These are phyloP conservation scores for Teratosphaeria nubilosa DNA, from an alignment of 2,329 filamentous ascomycete species.

Conservation along the genomic window DNA sequence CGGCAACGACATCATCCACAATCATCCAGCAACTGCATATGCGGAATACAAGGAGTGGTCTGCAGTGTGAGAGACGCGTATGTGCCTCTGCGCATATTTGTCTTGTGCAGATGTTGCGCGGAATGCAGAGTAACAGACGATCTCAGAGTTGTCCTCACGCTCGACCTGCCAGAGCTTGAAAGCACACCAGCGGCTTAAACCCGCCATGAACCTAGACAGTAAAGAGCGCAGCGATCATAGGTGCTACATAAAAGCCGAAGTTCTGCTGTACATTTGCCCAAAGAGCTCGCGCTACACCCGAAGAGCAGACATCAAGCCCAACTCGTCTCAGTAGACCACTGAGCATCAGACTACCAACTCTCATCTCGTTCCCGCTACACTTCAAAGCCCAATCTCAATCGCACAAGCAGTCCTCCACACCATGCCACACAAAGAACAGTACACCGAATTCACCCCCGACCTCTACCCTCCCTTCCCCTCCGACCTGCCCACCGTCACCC, in stretches of 20 bases:
- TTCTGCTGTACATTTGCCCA: background rate
- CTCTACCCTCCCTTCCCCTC: slow-evolving; percentile 33
- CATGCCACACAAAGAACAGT: slow-evolving; percentile 23
- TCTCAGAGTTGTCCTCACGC: too few species aligned
- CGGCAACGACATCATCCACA: background rate
- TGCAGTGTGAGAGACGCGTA: too few species aligned
- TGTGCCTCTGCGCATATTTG: too few species aligned
- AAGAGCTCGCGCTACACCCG: background rate
- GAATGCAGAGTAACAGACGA: too few species aligned
- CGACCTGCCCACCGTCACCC: slow-evolving; percentile 16
- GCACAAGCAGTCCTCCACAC: background rate
- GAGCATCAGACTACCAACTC: too few species aligned
- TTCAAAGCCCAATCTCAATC: background rate
- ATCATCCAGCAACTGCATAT: background rate
- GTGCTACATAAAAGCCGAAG: background rate
- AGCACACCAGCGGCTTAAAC: background rate
- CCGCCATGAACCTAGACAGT: background rate
- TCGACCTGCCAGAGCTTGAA: background rate
- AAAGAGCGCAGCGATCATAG: background rate
- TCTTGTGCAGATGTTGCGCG: too few species aligned
- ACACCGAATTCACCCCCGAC: slow-evolving; percentile 22
- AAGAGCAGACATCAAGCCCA: background rate
- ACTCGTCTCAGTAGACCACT: too few species aligned
- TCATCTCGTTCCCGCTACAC: background rate
- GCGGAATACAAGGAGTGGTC: too few species aligned